Conservation (phyloP, 2,329 filamentous ascomycete species). For the Epichloe uncinata region DNA sequence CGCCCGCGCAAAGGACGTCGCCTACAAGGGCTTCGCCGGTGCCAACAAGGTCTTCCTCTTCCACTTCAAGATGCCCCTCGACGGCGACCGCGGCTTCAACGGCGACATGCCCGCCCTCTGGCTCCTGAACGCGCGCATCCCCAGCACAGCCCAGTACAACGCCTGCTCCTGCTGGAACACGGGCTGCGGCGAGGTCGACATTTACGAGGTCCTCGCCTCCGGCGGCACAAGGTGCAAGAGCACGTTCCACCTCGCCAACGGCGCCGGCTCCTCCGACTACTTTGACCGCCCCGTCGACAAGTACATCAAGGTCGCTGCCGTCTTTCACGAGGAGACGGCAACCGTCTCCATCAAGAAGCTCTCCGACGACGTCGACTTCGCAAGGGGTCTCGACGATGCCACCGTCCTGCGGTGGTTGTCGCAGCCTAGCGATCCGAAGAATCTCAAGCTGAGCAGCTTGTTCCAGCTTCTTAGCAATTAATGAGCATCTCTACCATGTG, state of each 20-base stretch:
- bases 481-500: too few species aligned
- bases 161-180: constrained; percentile 59
- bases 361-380: constrained; percentile 27
- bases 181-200: constrained; percentile 61
- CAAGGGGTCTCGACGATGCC: constrained; percentile 23
- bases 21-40: constrained; percentile 55
- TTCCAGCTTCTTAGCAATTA: constrained; percentile 8
- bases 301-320: constrained; percentile 50
- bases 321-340: constrained; percentile 40
- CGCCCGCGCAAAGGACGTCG: constrained; percentile 28
- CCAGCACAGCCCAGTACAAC: constrained; percentile 53
- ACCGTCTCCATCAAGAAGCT: constrained; percentile 44
- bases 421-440: constrained; percentile 4
- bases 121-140: constrained; percentile 62
- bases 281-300: constrained; percentile 49
- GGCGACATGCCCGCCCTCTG: constrained; percentile 62
- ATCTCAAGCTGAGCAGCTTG: constrained; percentile 10
- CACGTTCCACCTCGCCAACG: constrained; percentile 51
- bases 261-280: constrained; percentile 57
- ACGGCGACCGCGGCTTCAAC: constrained; percentile 37
- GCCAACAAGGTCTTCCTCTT: constrained; percentile 60
- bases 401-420: constrained; percentile 24
- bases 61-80: constrained; percentile 58
- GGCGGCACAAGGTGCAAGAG: constrained; percentile 56
- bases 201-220: constrained; percentile 55